phyloP scores from a whole-genome alignment of 768 basidiomycete species.

The Lactarius quietus region DNA sequence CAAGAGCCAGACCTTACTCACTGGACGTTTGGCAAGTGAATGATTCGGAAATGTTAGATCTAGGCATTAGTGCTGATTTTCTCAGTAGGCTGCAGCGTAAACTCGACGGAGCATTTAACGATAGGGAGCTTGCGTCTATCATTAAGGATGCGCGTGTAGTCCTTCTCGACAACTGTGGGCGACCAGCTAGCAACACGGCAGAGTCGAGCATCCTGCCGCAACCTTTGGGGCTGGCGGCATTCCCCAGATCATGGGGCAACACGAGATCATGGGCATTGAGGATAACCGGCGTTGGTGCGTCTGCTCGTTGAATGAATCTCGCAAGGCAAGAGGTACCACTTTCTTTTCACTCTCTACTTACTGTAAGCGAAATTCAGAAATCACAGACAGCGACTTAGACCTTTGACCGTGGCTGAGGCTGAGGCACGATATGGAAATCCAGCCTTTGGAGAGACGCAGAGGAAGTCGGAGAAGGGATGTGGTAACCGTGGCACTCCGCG shows the following conservation, averaged over 20 bases:
- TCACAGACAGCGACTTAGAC: too few species aligned
- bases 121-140: constrained; percentile 63
- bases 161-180: not conserved
- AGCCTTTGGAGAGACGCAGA: too few species aligned
- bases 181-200: constrained; percentile 30
- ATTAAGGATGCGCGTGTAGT: constrained; percentile 62
- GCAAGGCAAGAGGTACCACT: constrained; percentile 45
- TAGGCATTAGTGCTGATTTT: not conserved
- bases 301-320: constrained; percentile 81
- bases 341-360: too few species aligned
- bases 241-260: too few species aligned
- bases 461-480: too few species aligned
- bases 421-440: too few species aligned
- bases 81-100: constrained; percentile 56
- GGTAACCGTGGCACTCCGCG: too few species aligned
- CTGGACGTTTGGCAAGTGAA: constrained; percentile 68
- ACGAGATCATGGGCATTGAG: too few species aligned
- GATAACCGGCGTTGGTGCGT: too few species aligned
- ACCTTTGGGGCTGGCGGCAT: constrained; percentile 79
- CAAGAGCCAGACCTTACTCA: constrained; percentile 46
- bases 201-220: constrained; percentile 67
- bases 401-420: too few species aligned
- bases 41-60: not conserved
- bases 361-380: too few species aligned
- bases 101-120: constrained; percentile 57